A percentile compares a stretch with the other conserved stretches of the same genome.
Conservation (phyloP, 176 grass and related monocot species). For the Phragmites australis region DNA sequence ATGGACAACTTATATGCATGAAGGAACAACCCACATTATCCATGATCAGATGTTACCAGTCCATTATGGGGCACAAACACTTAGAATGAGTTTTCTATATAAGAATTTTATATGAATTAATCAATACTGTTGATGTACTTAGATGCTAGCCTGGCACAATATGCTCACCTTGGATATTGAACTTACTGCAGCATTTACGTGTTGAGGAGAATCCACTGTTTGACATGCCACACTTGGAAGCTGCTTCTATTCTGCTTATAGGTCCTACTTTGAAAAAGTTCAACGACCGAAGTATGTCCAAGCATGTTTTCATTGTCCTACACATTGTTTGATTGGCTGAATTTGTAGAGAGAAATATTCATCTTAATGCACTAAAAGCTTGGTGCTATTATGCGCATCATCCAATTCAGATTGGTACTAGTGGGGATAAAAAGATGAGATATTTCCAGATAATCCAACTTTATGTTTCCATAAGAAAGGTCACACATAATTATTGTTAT, state of each 20-base stretch:
- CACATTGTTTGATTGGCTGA: conserved; percentile 29
- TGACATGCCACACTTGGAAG: conserved; percentile 84
- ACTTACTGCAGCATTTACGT: conserved; percentile 72
- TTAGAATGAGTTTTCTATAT: conserved; percentile 30
- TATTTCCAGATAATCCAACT: conserved; percentile 15
- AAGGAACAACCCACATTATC: conserved; percentile 6
- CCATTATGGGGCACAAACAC: background rate
- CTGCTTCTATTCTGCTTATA: conserved; percentile 75
- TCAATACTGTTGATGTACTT: background rate
- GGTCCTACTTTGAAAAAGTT: conserved; percentile 91
- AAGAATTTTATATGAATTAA: conserved; percentile 17
- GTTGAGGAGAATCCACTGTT: conserved; percentile 92
- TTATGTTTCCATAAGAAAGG: conserved; percentile 1
- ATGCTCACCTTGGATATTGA: conserved; percentile 40
- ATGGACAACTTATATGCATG: conserved; percentile 12
- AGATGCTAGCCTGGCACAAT: background rate
- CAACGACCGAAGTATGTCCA: conserved; percentile 72
- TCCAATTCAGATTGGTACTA: background rate
- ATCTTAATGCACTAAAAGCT: conserved; percentile 20
- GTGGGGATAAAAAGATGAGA: conserved; percentile 24
- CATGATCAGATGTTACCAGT: conserved; percentile 18
- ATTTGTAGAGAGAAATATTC: conserved; percentile 5
- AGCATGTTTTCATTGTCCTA: conserved; percentile 17
- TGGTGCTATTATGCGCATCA: conserved; percentile 5
- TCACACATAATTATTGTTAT: background rate